A percentile compares a stretch with the other conserved stretches of the same genome.
Evolutionary conservation across 331 rosid genomes (phyloP).

Genomic region (Quercus tomentella): DNA sequence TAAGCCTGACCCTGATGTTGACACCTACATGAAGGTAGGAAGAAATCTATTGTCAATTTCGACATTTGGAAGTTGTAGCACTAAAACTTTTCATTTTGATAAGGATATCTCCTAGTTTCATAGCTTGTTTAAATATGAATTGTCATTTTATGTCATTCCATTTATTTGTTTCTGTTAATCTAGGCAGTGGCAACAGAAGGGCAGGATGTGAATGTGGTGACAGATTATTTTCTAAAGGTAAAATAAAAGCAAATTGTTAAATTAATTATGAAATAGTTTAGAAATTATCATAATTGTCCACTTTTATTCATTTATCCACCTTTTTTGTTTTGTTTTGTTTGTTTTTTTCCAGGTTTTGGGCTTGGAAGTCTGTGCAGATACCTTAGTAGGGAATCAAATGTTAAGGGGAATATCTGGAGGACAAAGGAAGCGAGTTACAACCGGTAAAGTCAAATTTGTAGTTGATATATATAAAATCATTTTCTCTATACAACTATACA

Average conservation of each 20-base stretch:
- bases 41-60: neutral
- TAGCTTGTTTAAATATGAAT: neutral
- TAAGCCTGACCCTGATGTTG: slow-evolving; percentile 69
- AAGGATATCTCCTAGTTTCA: neutral
- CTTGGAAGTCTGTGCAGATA: slow-evolving; percentile 74
- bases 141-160: neutral
- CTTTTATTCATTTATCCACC: neutral
- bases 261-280: neutral
- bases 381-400: slow-evolving; percentile 62
- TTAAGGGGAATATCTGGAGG: slow-evolving; percentile 75
- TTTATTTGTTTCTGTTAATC: neutral
- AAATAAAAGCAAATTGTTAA: neutral
- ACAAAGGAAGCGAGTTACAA: slow-evolving; percentile 74
- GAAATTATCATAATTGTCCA: neutral
- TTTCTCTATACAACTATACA: neutral
- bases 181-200: slow-evolving; percentile 61
- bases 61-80: neutral
- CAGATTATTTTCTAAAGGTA: slow-evolving; percentile 71
- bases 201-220: slow-evolving; percentile 44
- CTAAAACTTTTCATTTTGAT: neutral
- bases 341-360: slow-evolving; percentile 48
- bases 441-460: slow-evolving; percentile 33
- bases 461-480: neutral
- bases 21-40: slow-evolving; percentile 74
- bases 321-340: neutral